Evolutionary conservation across 768 basidiomycete species (phyloP).

Genomic region (Leccinum ochraceum): DNA sequence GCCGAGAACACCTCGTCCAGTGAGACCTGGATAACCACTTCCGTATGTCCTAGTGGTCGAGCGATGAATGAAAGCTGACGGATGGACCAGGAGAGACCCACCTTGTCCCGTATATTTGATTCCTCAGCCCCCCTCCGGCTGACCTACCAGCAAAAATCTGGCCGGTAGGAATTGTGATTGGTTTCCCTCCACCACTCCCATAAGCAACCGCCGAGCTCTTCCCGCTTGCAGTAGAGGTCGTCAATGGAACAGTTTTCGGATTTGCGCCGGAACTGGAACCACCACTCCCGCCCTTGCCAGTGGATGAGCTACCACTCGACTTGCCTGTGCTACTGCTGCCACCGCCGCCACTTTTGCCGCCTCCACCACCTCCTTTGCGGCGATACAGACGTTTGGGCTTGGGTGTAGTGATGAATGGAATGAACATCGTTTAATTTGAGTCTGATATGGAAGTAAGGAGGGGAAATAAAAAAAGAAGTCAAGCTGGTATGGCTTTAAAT

Average conservation of each 20-base stretch:
- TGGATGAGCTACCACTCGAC: conserved; percentile 11
- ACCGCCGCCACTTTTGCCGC: conserved; percentile 21
- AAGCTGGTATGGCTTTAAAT: neutral
- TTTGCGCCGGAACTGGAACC: conserved; percentile 9
- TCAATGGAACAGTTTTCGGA: conserved; percentile 21
- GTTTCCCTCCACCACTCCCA: conserved; percentile 34
- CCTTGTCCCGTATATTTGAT: conserved; percentile 46
- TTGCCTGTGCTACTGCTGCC: conserved; percentile 14
- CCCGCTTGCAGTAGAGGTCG: conserved; percentile 21
- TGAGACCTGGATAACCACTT: conserved; percentile 60
- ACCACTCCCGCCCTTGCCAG: conserved; percentile 4
- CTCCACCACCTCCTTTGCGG: conserved; percentile 37
- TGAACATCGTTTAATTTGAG: conserved; percentile 14
- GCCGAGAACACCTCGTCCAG: conserved; percentile 45
- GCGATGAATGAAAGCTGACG: neutral
- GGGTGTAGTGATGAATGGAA: conserved; percentile 19
- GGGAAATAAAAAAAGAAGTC: neutral
- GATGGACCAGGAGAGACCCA: conserved; percentile 23
- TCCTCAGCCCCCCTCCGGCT: conserved; percentile 54
- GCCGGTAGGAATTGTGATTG: conserved; percentile 42
- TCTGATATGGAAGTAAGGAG: neutral
- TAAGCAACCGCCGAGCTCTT: conserved; percentile 33
- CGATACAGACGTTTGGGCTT: conserved; percentile 15
- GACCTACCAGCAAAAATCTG: conserved; percentile 47
- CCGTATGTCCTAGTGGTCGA: conserved; percentile 48